Evolutionary conservation across 1,284 basidiomycete species (phyloP).

Genomic region (Cronartium quercuum): DNA sequence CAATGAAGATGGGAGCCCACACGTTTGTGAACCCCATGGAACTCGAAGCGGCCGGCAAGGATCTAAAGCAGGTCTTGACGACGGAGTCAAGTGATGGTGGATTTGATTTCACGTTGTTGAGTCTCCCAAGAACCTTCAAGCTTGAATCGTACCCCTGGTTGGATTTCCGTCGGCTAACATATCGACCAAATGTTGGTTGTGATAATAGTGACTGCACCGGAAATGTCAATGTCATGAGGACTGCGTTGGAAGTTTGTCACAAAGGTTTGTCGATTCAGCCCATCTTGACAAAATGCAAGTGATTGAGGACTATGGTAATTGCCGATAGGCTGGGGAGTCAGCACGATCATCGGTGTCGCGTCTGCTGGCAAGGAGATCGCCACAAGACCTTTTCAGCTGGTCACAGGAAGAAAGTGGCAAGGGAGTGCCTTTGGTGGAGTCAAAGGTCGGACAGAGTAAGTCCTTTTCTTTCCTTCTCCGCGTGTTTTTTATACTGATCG

Average conservation of each 20-base stretch:
- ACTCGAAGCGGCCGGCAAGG: conserved; percentile 64
- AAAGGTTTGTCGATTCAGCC: conserved; percentile 55
- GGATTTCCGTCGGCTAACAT: background rate
- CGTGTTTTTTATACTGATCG: background rate
- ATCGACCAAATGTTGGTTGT: background rate
- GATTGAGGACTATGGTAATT: background rate
- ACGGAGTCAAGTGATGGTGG: conserved; percentile 88
- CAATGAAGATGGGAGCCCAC: conserved; percentile 88
- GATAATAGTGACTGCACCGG: conserved; percentile 74
- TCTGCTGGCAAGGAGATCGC: conserved; percentile 91
- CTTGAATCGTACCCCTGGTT: background rate
- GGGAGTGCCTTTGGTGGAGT: conserved; percentile 96
- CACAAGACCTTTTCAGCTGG: conserved; percentile 75
- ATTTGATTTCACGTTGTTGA: conserved; percentile 80
- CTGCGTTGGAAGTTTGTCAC: conserved; percentile 92
- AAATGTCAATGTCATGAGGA: conserved; percentile 90
- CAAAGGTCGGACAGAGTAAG: conserved; percentile 81
- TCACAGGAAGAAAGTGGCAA: conserved; percentile 92
- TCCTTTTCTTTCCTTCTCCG: conserved; percentile 38
- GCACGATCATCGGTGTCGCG: conserved; percentile 71
- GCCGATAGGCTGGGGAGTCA: conserved; percentile 81
- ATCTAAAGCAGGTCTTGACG: conserved; percentile 80
- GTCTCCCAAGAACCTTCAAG: too few species aligned
- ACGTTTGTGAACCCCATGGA: conserved; percentile 85
- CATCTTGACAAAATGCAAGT: background rate